Evolutionary conservation across 805 yeast genomes (phyloP).

Genomic region (Lipomyces yamanashiensis): DNA sequence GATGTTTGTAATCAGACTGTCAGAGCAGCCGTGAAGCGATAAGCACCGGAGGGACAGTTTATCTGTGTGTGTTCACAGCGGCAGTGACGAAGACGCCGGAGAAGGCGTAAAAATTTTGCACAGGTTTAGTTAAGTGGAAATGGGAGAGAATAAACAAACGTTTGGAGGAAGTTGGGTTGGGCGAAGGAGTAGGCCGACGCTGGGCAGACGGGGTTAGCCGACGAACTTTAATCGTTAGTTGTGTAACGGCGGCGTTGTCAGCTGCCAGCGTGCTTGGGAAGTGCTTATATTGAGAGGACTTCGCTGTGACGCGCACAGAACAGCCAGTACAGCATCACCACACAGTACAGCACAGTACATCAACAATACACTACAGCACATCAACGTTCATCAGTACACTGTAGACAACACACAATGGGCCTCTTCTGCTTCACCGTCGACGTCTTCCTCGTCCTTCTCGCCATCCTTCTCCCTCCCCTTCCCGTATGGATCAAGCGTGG

Average conservation of each 20-base stretch:
- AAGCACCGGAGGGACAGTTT: neutral
- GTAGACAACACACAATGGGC: slow-evolving; percentile 16
- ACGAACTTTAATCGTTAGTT: neutral
- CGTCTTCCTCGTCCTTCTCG: slow-evolving; percentile 67
- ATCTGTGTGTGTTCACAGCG: too few species aligned
- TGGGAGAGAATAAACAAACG: neutral
- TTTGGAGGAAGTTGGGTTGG: neutral
- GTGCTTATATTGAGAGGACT: too few species aligned
- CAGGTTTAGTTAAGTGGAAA: neutral
- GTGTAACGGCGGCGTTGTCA: too few species aligned
- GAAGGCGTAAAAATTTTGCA: neutral
- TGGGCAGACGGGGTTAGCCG: slow-evolving; percentile 14
- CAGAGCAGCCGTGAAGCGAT: neutral
- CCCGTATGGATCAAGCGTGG: slow-evolving; percentile 80
- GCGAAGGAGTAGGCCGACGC: slow-evolving; percentile 16
- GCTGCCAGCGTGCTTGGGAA: too few species aligned
- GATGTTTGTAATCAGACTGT: too few species aligned
- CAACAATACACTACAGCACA: neutral
- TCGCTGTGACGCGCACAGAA: too few species aligned
- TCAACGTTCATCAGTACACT: neutral
- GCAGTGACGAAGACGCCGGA: neutral
- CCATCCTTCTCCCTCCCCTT: slow-evolving; percentile 76
- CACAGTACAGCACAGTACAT: too few species aligned
- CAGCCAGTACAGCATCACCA: too few species aligned
- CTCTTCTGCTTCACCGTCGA: slow-evolving; percentile 48